Evolutionary conservation across 306 rosid species (phyloP).

Genomic region (Cicer bijugum): DNA sequence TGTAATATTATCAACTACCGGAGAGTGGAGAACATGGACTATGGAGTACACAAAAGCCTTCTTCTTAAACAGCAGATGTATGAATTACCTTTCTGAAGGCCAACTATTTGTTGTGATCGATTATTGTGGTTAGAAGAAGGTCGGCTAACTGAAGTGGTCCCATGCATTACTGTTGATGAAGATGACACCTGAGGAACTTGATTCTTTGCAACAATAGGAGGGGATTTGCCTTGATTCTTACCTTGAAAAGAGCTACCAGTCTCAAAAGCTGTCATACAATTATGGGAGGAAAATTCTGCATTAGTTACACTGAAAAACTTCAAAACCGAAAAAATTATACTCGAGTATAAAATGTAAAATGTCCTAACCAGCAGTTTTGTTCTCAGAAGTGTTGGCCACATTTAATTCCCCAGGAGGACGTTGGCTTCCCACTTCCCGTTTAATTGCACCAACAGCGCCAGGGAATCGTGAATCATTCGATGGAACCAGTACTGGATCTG

Average conservation of each 20-base stretch:
- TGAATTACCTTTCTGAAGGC: slow-evolving; percentile 75
- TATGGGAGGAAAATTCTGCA: slow-evolving; percentile 5
- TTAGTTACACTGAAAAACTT: slow-evolving; percentile 39
- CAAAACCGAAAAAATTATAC: slow-evolving; percentile 20
- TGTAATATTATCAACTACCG: neutral
- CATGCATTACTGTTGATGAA: slow-evolving; percentile 58
- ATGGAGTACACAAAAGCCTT: slow-evolving; percentile 34
- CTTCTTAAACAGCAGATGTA: slow-evolving; percentile 24
- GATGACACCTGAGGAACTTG: slow-evolving; percentile 57
- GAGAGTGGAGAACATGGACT: neutral
- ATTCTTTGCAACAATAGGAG: slow-evolving; percentile 58
- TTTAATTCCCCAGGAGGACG: slow-evolving; percentile 56
- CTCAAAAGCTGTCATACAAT: slow-evolving; percentile 62
- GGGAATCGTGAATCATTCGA: slow-evolving; percentile 60
- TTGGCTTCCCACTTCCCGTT: slow-evolving; percentile 66
- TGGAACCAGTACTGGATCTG: slow-evolving; percentile 71
- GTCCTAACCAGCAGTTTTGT: slow-evolving; percentile 60
- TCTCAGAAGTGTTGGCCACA: slow-evolving; percentile 52
- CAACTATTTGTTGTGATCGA: slow-evolving; percentile 68
- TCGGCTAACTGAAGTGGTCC: slow-evolving; percentile 58
- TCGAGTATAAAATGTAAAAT: slow-evolving; percentile 18
- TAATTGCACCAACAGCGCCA: slow-evolving; percentile 68
- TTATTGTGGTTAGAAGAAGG: slow-evolving; percentile 77
- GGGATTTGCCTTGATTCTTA: slow-evolving; percentile 63
- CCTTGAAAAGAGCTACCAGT: slow-evolving; percentile 60